Conservation (phyloP, 1,139 yeast species). For the Scheffersomyces illinoinensis region DNA sequence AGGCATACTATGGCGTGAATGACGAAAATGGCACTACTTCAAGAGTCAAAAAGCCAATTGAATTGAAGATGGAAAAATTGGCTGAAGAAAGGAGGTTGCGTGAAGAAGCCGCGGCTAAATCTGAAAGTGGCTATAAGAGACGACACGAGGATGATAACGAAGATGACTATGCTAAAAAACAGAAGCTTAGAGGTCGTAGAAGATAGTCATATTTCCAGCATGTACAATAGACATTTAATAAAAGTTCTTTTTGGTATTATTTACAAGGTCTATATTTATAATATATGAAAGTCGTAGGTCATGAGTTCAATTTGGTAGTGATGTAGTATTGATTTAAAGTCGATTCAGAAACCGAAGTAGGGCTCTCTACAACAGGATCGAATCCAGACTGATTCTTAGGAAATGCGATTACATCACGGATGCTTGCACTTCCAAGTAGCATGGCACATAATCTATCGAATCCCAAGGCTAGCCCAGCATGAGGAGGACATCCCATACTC, state of each 20-base stretch:
- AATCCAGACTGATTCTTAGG: slow-evolving; percentile 90
- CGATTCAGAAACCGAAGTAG: slow-evolving; percentile 57
- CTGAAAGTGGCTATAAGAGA: slow-evolving; percentile 15
- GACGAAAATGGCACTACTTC: slow-evolving; percentile 14
- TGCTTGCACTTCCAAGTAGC: slow-evolving; percentile 71
- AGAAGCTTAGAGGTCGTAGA: slow-evolving; percentile 31
- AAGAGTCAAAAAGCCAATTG: slow-evolving; percentile 41
- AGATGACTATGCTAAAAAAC: slow-evolving; percentile 18
- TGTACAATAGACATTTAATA: slow-evolving; percentile 2
- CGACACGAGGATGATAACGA: slow-evolving; percentile 18
- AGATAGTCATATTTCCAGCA: slow-evolving; percentile 2
- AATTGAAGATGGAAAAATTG: slow-evolving; percentile 44
- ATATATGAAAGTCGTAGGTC: background rate
- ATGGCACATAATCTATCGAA: slow-evolving; percentile 92
- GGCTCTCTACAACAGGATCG: slow-evolving; percentile 87
- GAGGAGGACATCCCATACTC: slow-evolving; percentile 95
- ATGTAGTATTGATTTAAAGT: slow-evolving; percentile 55
- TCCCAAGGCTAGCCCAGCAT: slow-evolving; percentile 95
- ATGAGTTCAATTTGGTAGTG: slow-evolving; percentile 7
- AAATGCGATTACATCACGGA: slow-evolving; percentile 92
- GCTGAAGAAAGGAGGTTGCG: slow-evolving; percentile 32
- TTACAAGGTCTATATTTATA: slow-evolving; percentile 4
- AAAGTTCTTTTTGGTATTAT: background rate
- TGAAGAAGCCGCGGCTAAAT: slow-evolving; percentile 23
- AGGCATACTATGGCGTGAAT: slow-evolving; percentile 37